These are phyloP conservation scores for Backusella circina DNA, from an alignment of 192 early-diverging fungal genomes.

Conservation along the genomic window DNA sequence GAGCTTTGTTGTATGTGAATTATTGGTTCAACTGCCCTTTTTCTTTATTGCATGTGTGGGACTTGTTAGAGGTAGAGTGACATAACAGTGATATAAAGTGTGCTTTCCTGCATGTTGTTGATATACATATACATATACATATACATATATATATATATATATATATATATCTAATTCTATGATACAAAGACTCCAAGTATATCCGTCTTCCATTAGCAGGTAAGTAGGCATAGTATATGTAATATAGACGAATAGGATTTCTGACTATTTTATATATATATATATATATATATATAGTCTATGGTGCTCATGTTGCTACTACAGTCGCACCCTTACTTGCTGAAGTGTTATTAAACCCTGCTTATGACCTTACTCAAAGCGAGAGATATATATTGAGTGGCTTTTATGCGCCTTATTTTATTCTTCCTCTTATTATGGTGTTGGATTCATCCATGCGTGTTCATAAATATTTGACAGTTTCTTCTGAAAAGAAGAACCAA, in stretches of 20 bases:
- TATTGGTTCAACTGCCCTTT: conserved; percentile 63
- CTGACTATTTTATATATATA: no score
- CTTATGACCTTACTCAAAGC: conserved; percentile 36
- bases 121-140: no score
- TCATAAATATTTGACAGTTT: not conserved
- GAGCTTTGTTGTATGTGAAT: conserved; percentile 58
- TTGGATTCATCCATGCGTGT: conserved; percentile 31
- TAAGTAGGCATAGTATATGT: not conserved
- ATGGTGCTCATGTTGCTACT: conserved; percentile 72
- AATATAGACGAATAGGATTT: no score
- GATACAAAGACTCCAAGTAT: not conserved
- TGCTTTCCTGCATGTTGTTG: no score
- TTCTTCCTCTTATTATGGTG: conserved; percentile 60
- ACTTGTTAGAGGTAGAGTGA: conserved; percentile 49
- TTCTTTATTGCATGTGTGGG: conserved; percentile 61
- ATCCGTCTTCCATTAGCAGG: conserved; percentile 12
- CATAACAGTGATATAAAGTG: no score
- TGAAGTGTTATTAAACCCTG: conserved; percentile 44
- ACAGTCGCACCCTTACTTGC: conserved; percentile 59
- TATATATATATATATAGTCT: conserved; percentile 30
- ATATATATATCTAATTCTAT: no score
- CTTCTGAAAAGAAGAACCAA: not conserved
- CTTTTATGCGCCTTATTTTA: conserved; percentile 68
- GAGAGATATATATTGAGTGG: conserved; percentile 41
- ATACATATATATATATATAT: no score